Evolutionary conservation across 2,329 filamentous ascomycete genomes (phyloP), one percentile per base, ranked within the genome.

Genomic region (Cytospora piceicola): DNA sequence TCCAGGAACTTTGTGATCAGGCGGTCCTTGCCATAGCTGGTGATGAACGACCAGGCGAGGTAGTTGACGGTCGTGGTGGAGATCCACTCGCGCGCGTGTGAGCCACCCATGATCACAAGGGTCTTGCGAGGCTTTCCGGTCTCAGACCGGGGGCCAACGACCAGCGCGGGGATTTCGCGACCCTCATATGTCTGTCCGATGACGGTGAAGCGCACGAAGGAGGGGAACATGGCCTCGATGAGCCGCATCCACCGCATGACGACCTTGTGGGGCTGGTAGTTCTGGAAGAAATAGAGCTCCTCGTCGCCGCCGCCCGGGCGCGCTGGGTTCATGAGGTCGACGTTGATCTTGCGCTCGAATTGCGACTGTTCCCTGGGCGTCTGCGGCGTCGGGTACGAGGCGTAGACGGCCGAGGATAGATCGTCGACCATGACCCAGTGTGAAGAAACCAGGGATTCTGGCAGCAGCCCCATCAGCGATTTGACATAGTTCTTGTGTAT

Each of bases 31-130:
- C 91, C 91, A 75, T 94, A 96, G 5, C 88, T 86, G 0, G 91
- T 94, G 72, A 97, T 91, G 57, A 98, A 83, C 20, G 88, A 91
- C 86, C 95, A 97, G 12, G 94, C 93, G 34, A 97, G 81, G 72
- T 96, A 98, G 72, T 90, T 96, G 61, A 96, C 92, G 0, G 93
- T 96, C 72, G 90, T 95, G 0, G 90, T 93, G 56, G 93, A 92
- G 70, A 99, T 96, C 95, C 95, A 99, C 81, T 99, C 95, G 46
- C 95, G 87, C 3, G 94, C 94, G 76, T 98, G 95, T n/a, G 91
- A 83, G 58, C 94, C 94, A 62, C 93, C 95, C 4, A 89, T 89
- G 24, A 99, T 82, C 59, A 97, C 81, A 64, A 97, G 87, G 0
- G 92, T 94, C 75, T 92, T 92, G 58, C 91, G 87, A 6, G 81